Conservation (phyloP, 208 protist genomes). For the Strigomonas oncopelti region DNA sequence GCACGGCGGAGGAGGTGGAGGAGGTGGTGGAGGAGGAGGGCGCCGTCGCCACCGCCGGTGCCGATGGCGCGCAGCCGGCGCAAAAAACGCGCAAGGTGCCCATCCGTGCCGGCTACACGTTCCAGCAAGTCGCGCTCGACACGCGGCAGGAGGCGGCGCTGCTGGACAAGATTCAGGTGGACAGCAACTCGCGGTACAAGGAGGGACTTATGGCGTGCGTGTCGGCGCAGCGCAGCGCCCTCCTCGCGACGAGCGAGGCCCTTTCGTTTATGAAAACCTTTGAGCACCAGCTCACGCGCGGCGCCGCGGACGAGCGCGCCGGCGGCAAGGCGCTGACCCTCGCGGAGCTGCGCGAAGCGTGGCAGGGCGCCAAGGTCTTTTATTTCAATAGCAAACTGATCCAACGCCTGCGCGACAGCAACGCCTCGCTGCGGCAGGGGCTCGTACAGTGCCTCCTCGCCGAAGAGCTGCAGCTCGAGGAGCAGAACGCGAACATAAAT, state of each 20-base stretch:
- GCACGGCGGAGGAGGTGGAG: not conserved
- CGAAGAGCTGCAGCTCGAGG: not conserved
- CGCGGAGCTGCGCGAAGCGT: conserved; percentile 55
- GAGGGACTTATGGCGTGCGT: conserved; percentile 31
- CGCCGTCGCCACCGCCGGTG: not conserved
- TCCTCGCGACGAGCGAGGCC: conserved; percentile 33
- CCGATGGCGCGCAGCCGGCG: not conserved
- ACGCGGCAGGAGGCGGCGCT: not conserved
- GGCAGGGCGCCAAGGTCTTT: conserved; percentile 40
- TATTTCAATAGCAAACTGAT: conserved; percentile 34
- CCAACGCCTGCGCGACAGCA: conserved; percentile 24
- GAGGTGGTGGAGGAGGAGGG: not conserved
- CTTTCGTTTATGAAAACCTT: conserved; percentile 50
- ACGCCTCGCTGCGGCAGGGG: conserved; percentile 25
- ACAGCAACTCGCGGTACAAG: conserved; percentile 28
- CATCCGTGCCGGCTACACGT: not conserved
- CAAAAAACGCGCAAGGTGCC: not conserved
- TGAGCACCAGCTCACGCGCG: conserved; percentile 38
- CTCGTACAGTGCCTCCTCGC: conserved; percentile 20
- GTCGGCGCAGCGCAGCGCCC: conserved; percentile 24
- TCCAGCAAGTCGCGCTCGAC: not conserved
- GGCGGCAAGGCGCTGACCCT: conserved; percentile 21
- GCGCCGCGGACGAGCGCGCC: conserved; percentile 2
- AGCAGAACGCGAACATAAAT: not conserved
- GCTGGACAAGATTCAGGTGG: conserved; percentile 41